Evolutionary conservation across 2,329 filamentous ascomycete species (phyloP).

Genomic region (Clonostachys rhizophaga): DNA sequence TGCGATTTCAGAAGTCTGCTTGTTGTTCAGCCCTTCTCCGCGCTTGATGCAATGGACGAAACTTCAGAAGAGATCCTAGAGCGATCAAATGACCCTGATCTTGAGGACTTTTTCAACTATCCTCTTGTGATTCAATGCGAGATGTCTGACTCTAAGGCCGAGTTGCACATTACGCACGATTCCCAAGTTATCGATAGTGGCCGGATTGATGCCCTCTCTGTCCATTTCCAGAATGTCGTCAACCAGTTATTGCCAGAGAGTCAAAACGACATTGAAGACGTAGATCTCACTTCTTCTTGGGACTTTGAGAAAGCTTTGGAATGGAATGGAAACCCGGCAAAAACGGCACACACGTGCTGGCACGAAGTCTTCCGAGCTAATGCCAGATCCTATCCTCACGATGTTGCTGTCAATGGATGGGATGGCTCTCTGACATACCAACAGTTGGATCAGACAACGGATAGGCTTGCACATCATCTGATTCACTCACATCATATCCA

Average conservation of each 20-base stretch:
- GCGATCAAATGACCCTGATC: not conserved
- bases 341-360: slow-evolving; percentile 10
- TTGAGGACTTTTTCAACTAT: slow-evolving; percentile 4
- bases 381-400: slow-evolving; percentile 19
- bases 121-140: slow-evolving; percentile 3
- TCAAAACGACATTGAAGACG: not conserved
- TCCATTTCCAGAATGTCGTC: slow-evolving; percentile 1
- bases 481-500: slow-evolving; percentile 3
- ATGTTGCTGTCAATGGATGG: slow-evolving; percentile 33
- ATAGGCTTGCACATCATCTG: slow-evolving; percentile 27
- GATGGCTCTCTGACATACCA: slow-evolving; percentile 19
- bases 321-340: not conserved
- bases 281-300: not conserved
- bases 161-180: slow-evolving; percentile 1
- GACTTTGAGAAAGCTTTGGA: not conserved
- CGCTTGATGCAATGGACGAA: too few relatives aligned
- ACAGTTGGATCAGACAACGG: slow-evolving; percentile 30
- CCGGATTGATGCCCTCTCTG: slow-evolving; percentile 1
- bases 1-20: slow-evolving; percentile 1
- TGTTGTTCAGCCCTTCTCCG: slow-evolving; percentile 1
- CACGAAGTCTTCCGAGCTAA: slow-evolving; percentile 31
- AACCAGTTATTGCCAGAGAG: not conserved
- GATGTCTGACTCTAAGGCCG: not conserved
- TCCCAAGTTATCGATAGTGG: not conserved
- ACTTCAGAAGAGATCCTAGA: too few relatives aligned